Evolutionary conservation across 2,329 filamentous ascomycete species (phyloP).

Genomic region (Stromatinia cepivora): DNA sequence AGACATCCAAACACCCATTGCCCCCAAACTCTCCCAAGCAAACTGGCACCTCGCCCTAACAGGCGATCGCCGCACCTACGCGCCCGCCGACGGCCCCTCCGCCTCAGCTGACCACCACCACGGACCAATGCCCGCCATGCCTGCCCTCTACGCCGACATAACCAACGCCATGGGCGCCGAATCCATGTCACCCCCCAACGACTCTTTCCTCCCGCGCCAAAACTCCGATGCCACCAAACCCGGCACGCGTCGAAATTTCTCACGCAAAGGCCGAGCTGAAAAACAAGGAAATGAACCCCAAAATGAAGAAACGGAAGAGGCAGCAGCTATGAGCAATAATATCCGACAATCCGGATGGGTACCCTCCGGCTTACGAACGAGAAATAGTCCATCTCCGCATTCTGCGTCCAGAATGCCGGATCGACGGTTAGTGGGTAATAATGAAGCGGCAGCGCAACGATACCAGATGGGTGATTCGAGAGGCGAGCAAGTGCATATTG

Average conservation of each 20-base stretch:
- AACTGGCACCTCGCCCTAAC: slow-evolving; percentile 22
- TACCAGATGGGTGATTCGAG: not conserved
- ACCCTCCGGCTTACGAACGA: not conserved
- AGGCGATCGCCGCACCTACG: slow-evolving; percentile 18
- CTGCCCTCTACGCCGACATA: slow-evolving; percentile 14
- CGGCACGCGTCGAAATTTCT: slow-evolving; percentile 12
- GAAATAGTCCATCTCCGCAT: not conserved
- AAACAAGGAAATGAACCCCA: not conserved
- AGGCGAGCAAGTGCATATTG: slow-evolving; percentile 1
- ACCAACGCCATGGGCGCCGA: slow-evolving; percentile 8
- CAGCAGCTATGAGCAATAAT: not conserved
- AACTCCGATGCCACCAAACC: not conserved
- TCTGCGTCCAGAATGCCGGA: not conserved
- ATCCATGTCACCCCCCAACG: not conserved
- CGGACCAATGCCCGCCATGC: slow-evolving; percentile 17
- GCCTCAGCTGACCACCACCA: not conserved
- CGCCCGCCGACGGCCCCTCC: not conserved
- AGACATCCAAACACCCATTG: slow-evolving; percentile 7
- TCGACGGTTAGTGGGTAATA: no score
- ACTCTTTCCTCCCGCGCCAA: not conserved
- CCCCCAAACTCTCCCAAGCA: not conserved
- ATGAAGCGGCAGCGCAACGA: not conserved
- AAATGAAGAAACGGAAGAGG: not conserved
- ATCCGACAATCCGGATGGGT: slow-evolving; percentile 9
- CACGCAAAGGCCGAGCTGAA: slow-evolving; percentile 12